Evolutionary conservation across 164 flowering plant genomes (phyloP), one percentile per base, ranked within the genome.

Genomic region (Umbellularia californica): DNA sequence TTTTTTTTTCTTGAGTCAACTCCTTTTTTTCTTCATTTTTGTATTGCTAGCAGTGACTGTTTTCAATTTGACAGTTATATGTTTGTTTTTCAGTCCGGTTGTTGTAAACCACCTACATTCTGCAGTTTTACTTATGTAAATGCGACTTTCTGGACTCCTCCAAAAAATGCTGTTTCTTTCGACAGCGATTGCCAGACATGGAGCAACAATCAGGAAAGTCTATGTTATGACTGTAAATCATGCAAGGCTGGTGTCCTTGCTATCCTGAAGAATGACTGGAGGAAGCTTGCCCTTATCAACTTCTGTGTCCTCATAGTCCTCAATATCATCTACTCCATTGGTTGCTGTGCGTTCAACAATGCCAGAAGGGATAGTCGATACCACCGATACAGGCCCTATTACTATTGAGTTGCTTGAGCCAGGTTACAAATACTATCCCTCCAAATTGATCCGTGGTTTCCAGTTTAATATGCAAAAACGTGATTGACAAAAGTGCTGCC

Each of bases 161-260:
- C 85, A 0, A 60, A 76, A 72, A 28, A 83, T 6, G 65, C 66
- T 58, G 27, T 58, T 3, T 62, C 71, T 10, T 27, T 25, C 2
- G 81, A 76, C 22, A 35, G 60, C 3, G 85, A 83, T 47, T 83
- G 85, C 68, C 30, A 14, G 4, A 51, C 74, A 19, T 83, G 85
- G 85, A 76, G 78, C 70, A 80, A 76, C 72, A 9, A 73, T 6
- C 76, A 76, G 58, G 70, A 76, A 12, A 69, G 63, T 6, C 69
- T 78, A 23, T 83, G 83, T 75, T 83, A 74, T 15, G 77, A 77
- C 64, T 89, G 89, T 74, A 77, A 82, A 17, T 79, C 90, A 15
- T 86, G 90, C 85, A 85, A 86, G 50, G 88, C 76, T 2, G 90
- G 90, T 27, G 70, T 84, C 12, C 84, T 87, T 15, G 81, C 63